phyloP scores from a whole-genome alignment of 495 filamentous ascomycete species.

The Penicillium egyptiacum region DNA sequence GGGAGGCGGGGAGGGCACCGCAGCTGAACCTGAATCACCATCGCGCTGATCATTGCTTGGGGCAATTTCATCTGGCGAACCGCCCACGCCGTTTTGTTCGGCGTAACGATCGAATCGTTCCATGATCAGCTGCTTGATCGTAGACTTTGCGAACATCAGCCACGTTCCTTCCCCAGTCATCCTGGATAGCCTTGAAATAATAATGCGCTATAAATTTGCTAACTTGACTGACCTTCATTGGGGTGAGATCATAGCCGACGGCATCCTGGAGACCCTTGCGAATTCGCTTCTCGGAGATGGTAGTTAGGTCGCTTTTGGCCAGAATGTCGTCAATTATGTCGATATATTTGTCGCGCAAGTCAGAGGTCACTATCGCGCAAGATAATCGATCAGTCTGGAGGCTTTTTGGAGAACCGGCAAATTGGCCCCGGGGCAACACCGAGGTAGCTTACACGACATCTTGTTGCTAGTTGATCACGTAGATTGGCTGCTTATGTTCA shows the following conservation, averaged over 20 bases:
- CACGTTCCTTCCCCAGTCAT: neutral
- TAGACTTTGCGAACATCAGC: conserved; percentile 52
- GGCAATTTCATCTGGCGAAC: conserved; percentile 34
- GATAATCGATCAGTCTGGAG: conserved; percentile 12
- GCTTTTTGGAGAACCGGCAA: conserved; percentile 12
- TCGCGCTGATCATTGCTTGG: conserved; percentile 47
- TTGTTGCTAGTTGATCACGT: conserved; percentile 18
- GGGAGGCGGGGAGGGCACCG: conserved; percentile 48
- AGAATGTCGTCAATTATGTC: conserved; percentile 93
- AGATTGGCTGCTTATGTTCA: neutral
- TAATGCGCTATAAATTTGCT: neutral
- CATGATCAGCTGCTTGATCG: conserved; percentile 81
- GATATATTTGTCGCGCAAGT: conserved; percentile 66
- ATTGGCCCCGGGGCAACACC: conserved; percentile 21
- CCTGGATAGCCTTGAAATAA: neutral
- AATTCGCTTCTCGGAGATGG: conserved; percentile 89
- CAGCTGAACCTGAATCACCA: conserved; percentile 40
- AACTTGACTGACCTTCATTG: conserved; percentile 69
- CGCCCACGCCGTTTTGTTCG: conserved; percentile 44
- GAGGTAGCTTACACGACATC: conserved; percentile 47
- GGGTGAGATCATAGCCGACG: conserved; percentile 77
- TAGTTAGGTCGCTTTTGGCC: conserved; percentile 75
- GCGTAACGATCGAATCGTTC: conserved; percentile 82
- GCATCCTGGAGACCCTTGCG: conserved; percentile 78
- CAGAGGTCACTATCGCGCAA: conserved; percentile 59